These are phyloP conservation scores for Ensete glaucum DNA, from an alignment of 176 grass and related monocot species.

Conservation along the genomic window DNA sequence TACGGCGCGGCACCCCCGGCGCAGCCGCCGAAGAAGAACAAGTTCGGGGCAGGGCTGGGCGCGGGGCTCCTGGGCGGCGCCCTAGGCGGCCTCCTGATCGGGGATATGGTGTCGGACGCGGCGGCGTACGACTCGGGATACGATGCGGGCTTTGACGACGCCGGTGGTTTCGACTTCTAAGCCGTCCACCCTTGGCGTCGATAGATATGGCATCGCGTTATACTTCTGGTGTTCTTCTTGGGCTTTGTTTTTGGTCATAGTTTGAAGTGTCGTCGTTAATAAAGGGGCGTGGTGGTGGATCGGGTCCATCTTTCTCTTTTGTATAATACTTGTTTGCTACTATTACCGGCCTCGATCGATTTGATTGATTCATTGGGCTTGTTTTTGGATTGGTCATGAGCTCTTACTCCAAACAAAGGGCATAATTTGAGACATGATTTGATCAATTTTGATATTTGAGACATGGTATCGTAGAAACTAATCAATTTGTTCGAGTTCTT, in stretches of 20 bases:
- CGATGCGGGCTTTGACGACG: conserved; percentile 36
- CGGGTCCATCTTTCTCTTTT: too few species aligned
- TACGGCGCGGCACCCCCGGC: neutral
- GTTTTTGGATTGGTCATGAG: too few species aligned
- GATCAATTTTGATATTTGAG: too few species aligned
- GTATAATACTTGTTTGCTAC: too few species aligned
- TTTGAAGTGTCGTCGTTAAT: too few species aligned
- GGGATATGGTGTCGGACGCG: conserved; percentile 12
- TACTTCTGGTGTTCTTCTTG: neutral
- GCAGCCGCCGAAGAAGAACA: conserved; percentile 12
- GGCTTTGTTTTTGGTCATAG: neutral
- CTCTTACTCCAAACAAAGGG: too few species aligned
- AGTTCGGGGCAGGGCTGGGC: neutral
- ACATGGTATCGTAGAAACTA: too few species aligned
- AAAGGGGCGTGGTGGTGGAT: too few species aligned
- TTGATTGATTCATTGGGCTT: too few species aligned
- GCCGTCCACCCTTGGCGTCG: neutral
- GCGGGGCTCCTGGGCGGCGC: conserved; percentile 1
- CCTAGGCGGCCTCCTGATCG: conserved; percentile 12
- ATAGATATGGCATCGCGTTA: neutral
- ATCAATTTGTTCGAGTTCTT: too few species aligned
- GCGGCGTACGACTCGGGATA: conserved; percentile 20
- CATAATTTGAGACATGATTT: too few species aligned
- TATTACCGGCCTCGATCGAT: too few species aligned
- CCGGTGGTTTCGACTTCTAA: conserved; percentile 12